Base-by-base conservation (phyloP, 2,329 filamentous ascomycete genomes). In the Fusarium sp. region DNA sequence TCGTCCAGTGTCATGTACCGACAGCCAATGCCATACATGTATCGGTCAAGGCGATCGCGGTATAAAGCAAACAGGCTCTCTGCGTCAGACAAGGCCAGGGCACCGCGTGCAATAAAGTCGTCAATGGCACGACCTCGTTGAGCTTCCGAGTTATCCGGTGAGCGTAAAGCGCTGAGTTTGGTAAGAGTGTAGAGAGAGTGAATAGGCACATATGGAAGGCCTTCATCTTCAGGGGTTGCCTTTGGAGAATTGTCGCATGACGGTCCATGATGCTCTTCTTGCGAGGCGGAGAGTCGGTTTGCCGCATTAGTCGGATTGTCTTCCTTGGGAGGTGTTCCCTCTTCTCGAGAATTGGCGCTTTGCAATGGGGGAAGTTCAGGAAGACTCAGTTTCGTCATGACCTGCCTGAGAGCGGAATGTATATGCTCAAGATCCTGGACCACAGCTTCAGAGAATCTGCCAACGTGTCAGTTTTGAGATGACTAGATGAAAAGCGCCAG, bases 11-110 rank as follows among this genome's bases (percentile, higher is more conserved):
- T 85, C 52, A 82, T 82, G 69, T 89, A 87, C 8, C 86, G 85
- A 20, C 87, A 82, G 20, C 88, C 85, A 16, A 89, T 87, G 2
- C 86, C 86, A 66, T 88, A 89, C 71, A 89, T 84, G 57, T 87
- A 85, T 57, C 87, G 84, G 64, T 89, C 88, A 66, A 89, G 84
- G 0, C 84, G 85, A 56, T 86, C 83, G 54, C 84, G 85, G 71
- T 88, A 89, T 13, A 88, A 82, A 4, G 82, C 79, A 72, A 89
- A 89, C 0, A 89, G 78, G 52, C 87, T 84, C 56, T 89, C 84
- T 0, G 88, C 88, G 66, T 89, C 87, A 4, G 83, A 81, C 5
- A 87, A 62, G 1, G 85, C 82, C 2, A 89, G 77, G 8, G 83
- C 71, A 0, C 87, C 87, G 0, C 78, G 77, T 2, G 82, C 77